Percentiles rank a stretch among this genome's conserved stretches.
Evolutionary conservation across 2,329 filamentous ascomycete genomes (phyloP).

Genomic region (Gaeumannomyces sp.): DNA sequence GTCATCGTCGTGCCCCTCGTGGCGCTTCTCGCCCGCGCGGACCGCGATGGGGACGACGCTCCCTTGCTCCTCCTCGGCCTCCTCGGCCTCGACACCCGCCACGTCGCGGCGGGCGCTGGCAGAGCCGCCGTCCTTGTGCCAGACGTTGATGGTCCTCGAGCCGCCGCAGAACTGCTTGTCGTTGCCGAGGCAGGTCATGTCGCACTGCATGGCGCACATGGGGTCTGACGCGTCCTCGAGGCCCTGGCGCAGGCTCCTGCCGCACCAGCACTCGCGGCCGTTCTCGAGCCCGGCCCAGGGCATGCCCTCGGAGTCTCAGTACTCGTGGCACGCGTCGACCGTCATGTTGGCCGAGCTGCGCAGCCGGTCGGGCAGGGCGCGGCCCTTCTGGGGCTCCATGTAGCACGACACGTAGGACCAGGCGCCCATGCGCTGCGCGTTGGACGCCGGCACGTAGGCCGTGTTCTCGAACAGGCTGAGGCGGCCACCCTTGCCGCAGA

Average conservation of each 20-base stretch:
- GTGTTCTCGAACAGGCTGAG: too few relatives aligned
- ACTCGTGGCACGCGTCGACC: background rate
- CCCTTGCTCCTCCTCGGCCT: background rate
- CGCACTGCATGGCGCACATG: slow-evolving; percentile 4
- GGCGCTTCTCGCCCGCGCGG: background rate
- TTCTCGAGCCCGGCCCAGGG: too few relatives aligned
- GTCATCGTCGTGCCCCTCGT: slow-evolving; percentile 3
- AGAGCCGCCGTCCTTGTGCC: too few relatives aligned
- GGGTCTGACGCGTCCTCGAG: background rate
- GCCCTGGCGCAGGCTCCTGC: background rate
- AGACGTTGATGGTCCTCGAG: background rate
- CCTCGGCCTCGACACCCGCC: background rate
- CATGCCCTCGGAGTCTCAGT: background rate
- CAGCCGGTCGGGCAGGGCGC: too few relatives aligned
- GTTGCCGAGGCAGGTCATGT: slow-evolving; percentile 3
- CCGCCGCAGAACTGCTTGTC: slow-evolving; percentile 3
- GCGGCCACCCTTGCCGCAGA: too few relatives aligned
- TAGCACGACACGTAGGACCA: too few relatives aligned
- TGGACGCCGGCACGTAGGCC: too few relatives aligned
- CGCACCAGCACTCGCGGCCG: too few relatives aligned
- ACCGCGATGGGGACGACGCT: background rate
- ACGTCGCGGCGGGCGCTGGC: background rate
- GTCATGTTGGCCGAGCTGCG: background rate
- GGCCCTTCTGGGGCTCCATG: too few relatives aligned
- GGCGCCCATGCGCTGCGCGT: too few relatives aligned